Base-by-base conservation (phyloP, 2,329 filamentous ascomycete genomes). In the Pseudocercospora fuligena region DNA sequence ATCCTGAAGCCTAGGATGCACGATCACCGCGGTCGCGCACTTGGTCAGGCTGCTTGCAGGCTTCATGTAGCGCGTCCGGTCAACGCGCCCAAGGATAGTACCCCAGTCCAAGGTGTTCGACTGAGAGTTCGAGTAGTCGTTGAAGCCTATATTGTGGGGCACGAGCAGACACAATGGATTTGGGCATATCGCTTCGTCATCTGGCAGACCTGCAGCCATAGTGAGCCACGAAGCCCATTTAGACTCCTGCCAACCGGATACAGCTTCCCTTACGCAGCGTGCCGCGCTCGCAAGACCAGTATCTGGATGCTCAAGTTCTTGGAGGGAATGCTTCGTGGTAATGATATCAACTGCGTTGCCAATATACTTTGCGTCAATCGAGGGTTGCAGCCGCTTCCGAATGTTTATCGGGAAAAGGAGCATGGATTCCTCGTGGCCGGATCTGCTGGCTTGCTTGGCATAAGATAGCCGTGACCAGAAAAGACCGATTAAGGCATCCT, bases 321-420 rank as follows among this genome's bases (percentile, higher is more conserved):
- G 14, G 2, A 69, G 21, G 5, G 57, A 9, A n/a, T 47, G 57
- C 14, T 23, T 60, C 12, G 61, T 47, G 16, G 43, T 57, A 14
- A 70, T 40, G 5, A 70, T 63, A 36, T 70, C 68, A 0, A 70
- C 64, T 14, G 62, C 64, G 43, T 70, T 70, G 19, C 68, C 68
- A 53, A 70, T 64, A 40, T 63, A 70, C 19, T 64, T 21, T n/a
- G 64, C 23, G 36, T 60, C 21, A n/a, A 70, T 36, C 12, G 59
- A 46, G 14, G 66, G 66, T 23, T 69, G 36, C 2, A 70, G 60
- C 9, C 66, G 66, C 54, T 60, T 33, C 27, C 68, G 43, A 21
- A 69, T 63, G 64, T 70, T 70, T 16, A 70, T 69, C 16, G 66
- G 61, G 54, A 70, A 70, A 14, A 69, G 43, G 6, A 65, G 25